Evolutionary conservation across 306 rosid genomes (phyloP).

Genomic region (Vigna mungo): DNA sequence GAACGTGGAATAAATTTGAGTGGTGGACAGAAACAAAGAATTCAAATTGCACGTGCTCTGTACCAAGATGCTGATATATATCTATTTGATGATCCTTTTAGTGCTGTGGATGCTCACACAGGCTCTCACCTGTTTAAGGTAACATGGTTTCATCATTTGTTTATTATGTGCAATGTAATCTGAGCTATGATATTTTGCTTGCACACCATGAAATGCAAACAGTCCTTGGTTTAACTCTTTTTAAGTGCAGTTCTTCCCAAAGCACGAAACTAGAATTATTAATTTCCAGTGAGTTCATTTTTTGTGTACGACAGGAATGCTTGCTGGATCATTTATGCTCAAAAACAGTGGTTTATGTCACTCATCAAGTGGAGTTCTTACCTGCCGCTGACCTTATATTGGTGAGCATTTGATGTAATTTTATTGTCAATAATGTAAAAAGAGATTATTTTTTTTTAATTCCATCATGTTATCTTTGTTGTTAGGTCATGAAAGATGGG

Average conservation of each 20-base stretch:
- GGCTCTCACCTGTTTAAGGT: conserved; percentile 93
- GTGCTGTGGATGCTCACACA: conserved; percentile 94
- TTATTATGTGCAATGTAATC: conserved; percentile 11
- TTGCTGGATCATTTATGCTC: conserved; percentile 66
- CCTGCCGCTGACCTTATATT: conserved; percentile 78
- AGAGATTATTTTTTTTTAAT: not conserved
- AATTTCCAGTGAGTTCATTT: not conserved
- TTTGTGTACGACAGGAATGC: conserved; percentile 66
- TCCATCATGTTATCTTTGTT: conserved; percentile 4
- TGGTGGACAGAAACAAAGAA: conserved; percentile 92
- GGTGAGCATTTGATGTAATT: conserved; percentile 49
- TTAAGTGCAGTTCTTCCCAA: conserved; percentile 9
- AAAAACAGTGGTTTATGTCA: conserved; percentile 75
- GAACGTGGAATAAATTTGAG: conserved; percentile 97
- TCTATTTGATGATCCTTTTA: conserved; percentile 93
- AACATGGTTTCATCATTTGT: conserved; percentile 23
- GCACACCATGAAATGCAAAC: not conserved
- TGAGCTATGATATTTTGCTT: not conserved
- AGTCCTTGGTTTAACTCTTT: not conserved
- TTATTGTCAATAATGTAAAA: not conserved
- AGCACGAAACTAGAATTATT: not conserved
- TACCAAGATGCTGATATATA: conserved; percentile 91
- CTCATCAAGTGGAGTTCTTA: conserved; percentile 92
- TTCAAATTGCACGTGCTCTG: conserved; percentile 86
- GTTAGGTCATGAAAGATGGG: conserved; percentile 89